Evolutionary conservation across 352 stramenopile genomes (phyloP), one percentile per base, ranked within the genome.

Genomic region (Poterioochromonas sp.): DNA sequence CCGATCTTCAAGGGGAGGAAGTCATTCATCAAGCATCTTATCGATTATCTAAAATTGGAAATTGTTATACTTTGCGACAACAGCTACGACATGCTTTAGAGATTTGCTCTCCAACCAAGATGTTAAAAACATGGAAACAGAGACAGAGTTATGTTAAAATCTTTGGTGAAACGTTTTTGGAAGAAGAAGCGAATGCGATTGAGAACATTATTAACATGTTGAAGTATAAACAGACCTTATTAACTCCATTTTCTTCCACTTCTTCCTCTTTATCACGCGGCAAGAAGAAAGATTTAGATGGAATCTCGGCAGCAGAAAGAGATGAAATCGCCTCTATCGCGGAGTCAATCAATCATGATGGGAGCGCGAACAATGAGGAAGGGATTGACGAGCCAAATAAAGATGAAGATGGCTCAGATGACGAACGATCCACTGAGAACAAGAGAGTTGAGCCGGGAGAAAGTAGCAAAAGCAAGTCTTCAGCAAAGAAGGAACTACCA

Each of bases 131-230:
- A 39, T 54, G 49, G 37, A 18, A 58, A 22, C 15, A 51, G 40
- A 2, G 65, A 12, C 18, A 34, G 20, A 32, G 29, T 1, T n/a
- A 44, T 12, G 5, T 74, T 34, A 51, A 35, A 26, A 39, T 74
- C 5, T 74, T 37, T 54, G 37, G 39, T 12, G 3, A 8, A 35
- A 37, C 51, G 0, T 54, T 74, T 11, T 54, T 51, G 37, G 18
- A 26, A 1, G 65, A 74, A 54, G 65, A 74, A 37, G 65, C 40
- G 0, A 8, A 0, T 11, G 65, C 65, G n/a, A n/a, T 74, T 5
- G 41, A 58, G 40, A 54, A 51, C 18, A 74, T 54, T 34, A 29
- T 15, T 5, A 32, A 35, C 12, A 74, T 74, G 65, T 54, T 74
- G 18, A 3, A 22, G 11, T 44, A 32, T 29, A 11, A 71, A n/a